Base-by-base conservation (phyloP, 371 early-diverging fungal species). In the Mucor lusitanicus region DNA sequence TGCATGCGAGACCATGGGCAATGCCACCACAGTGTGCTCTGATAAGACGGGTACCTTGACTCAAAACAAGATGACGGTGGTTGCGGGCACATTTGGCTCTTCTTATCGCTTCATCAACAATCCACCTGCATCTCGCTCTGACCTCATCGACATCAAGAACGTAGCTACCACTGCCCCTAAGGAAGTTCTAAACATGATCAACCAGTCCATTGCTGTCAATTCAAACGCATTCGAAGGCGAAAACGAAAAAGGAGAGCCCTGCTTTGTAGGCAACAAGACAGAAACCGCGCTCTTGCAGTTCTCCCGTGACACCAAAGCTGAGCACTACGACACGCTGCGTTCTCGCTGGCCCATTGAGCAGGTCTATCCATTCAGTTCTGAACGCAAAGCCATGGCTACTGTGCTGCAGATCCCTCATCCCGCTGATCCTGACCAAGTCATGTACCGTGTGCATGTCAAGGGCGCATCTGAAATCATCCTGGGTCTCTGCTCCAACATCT, bases 1-100 rank as follows among this genome's bases (percentile, higher is more conserved):
- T 61, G 91, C 96, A 11, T 95, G 96, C 74, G 96, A 95, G 74
- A 94, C 92, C 30, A 95, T 95, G 96, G 94, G 94, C 21, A 90
- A 89, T 72, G 94, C 95, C 13, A 94, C 94, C n/a, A 91, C 91
- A 3, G 80, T 95, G 37, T 94, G 94, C 74, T 90, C 92, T 21
- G 94, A 95, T 76, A 94, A 94, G 77, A 94, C 94, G 6, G 94
- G 95, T 32, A 94, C 94, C 5, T 73, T 94, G 32, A 94, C 94
- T 0, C 89, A 91, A 66, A 94, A 95, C 79, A 85, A 86, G 27
- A 94, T 95, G 94, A 91, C 92, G 0, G 89, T 93, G 11, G 94
- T 94, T 3, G 83, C 80, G 15, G 88, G 84, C 21, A 79, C 80
- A 0, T 61, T 88, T 25, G 86, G 88, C 19, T 65, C 69, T 1